Percentiles rank a stretch among this genome's conserved stretches.
Conservation (phyloP, 305 asterid species). For the Fraxinus floribunda region DNA sequence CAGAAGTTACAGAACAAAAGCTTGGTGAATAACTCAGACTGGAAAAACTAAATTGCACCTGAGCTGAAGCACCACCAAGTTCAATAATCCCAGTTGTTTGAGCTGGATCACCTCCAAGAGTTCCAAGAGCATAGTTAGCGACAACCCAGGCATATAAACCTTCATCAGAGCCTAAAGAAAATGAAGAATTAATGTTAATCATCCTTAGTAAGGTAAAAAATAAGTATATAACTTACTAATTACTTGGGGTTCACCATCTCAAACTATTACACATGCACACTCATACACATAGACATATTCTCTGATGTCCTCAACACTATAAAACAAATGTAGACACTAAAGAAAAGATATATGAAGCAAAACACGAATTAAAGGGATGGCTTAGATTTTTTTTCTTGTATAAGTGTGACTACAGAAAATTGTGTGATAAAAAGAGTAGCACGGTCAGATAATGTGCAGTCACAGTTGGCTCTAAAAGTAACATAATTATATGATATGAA, state of each 20-base stretch:
- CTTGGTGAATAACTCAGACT: background rate
- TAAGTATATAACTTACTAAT: background rate
- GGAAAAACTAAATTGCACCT: conserved; percentile 48
- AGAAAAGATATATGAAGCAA: background rate
- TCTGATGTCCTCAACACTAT: background rate
- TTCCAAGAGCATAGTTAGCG: conserved; percentile 93
- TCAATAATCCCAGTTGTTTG: conserved; percentile 92
- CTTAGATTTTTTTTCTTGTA: background rate
- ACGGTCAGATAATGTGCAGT: background rate
- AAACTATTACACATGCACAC: conserved; percentile 2
- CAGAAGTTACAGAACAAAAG: background rate
- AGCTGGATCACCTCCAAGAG: conserved; percentile 80
- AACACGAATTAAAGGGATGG: background rate
- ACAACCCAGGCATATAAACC: conserved; percentile 95
- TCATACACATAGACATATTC: background rate
- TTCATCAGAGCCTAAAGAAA: conserved; percentile 80
- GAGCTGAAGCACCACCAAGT: conserved; percentile 98
- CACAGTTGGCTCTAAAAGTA: background rate
- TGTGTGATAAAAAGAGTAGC: background rate
- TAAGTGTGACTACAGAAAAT: background rate
- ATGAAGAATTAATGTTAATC: conserved; percentile 6
- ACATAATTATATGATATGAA: background rate
- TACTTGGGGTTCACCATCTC: background rate
- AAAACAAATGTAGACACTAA: background rate
- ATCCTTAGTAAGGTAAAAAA: background rate